phyloP scores from a whole-genome alignment of 345 rosid species.

The Citrus cavaleriei region DNA sequence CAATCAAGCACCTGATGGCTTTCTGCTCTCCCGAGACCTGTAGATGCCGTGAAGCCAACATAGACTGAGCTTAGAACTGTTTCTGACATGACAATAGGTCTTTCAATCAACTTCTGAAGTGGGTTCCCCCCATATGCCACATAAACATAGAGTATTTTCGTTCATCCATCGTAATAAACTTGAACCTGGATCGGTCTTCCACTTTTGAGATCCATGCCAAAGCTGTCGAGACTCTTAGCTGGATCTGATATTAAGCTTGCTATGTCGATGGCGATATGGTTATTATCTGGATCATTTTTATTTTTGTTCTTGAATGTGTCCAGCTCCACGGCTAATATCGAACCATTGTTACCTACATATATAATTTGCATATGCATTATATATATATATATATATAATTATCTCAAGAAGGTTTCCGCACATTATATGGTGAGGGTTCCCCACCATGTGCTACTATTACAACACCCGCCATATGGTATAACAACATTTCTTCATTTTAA shows the following conservation, averaged over 20 bases:
- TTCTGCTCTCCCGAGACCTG: constrained; percentile 19
- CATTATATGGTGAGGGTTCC: no score
- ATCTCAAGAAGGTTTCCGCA: no score
- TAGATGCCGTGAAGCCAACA: constrained; percentile 36
- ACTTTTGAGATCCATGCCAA: constrained; percentile 34
- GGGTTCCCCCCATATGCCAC: constrained; percentile 26
- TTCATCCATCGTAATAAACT: constrained; percentile 21
- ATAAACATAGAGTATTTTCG: constrained; percentile 15
- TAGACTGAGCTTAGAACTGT: constrained; percentile 25
- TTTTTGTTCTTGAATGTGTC: constrained; percentile 37
- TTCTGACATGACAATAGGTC: constrained; percentile 19
- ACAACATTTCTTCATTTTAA: no score
- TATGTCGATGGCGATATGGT: constrained; percentile 32
- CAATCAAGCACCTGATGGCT: constrained; percentile 29
- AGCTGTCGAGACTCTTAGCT: constrained; percentile 16
- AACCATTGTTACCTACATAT: constrained; percentile 8
- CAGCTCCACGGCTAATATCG: constrained; percentile 33
- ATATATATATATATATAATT: no score
- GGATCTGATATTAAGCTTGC: constrained; percentile 11
- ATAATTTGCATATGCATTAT: no score
- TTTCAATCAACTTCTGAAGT: constrained; percentile 19
- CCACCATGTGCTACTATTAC: no score
- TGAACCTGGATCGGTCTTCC: constrained; percentile 22
- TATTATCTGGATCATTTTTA: constrained; percentile 30
- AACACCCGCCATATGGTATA: no score